Evolutionary conservation across 2,329 filamentous ascomycete species (phyloP).

Genomic region (Pochonia chlamydosporia): DNA sequence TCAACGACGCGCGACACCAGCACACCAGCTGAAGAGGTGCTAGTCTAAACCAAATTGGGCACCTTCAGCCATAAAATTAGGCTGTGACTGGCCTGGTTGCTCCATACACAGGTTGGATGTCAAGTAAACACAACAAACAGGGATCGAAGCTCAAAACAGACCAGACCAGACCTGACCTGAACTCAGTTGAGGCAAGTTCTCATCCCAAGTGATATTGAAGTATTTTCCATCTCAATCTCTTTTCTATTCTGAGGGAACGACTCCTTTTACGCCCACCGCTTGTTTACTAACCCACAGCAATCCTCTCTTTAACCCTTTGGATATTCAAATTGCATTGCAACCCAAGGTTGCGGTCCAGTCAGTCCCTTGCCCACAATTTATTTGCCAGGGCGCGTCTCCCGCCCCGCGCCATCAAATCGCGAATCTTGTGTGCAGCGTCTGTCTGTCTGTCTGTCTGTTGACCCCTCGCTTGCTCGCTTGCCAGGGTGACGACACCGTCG

Average conservation of each 20-base stretch:
- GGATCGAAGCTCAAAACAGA: background rate
- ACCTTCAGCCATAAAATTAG: too few species aligned
- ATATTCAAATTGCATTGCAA: too few species aligned
- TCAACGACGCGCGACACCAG: background rate
- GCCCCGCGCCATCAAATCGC: slow-evolving; percentile 4
- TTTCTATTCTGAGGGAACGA: too few species aligned
- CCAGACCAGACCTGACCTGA: too few species aligned
- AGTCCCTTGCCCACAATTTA: background rate
- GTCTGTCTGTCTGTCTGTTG: background rate
- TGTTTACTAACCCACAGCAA: too few species aligned
- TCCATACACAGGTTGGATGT: background rate
- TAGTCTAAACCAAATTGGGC: background rate
- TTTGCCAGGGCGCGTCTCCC: slow-evolving; percentile 3
- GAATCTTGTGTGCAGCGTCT: slow-evolving; percentile 3
- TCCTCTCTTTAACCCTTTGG: too few species aligned
- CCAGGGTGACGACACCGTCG: slow-evolving; percentile 1
- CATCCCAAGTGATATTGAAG: too few species aligned
- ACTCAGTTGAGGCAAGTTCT: too few species aligned
- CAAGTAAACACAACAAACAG: slow-evolving; percentile 9
- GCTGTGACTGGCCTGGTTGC: background rate
- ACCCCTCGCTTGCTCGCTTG: slow-evolving; percentile 8
- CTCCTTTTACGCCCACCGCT: too few species aligned
- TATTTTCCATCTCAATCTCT: too few species aligned
- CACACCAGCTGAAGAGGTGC: too few species aligned
- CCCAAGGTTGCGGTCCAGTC: background rate